Evolutionary conservation across 1,139 yeast genomes (phyloP), one percentile per base, ranked within the genome.

Genomic region (Wickerhamomyces sp.): DNA sequence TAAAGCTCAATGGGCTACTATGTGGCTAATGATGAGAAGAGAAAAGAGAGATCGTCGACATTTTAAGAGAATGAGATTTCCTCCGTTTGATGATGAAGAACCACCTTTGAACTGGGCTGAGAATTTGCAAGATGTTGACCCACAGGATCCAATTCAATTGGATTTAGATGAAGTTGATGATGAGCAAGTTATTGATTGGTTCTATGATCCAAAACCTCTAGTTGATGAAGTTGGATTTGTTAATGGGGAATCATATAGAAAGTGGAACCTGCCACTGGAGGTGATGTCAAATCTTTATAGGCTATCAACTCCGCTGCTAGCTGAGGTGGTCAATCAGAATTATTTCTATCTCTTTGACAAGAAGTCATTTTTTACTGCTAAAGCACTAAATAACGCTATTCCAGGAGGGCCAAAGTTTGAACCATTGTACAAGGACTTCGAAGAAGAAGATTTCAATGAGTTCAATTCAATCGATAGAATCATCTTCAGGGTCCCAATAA

Each of bases 331-430:
- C 3, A 65, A 68, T 10, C 71, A 76, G 23, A 83, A 84, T 58
- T 77, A 77, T 53, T 75, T 67, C 52, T 84, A 85, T 58, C 66
- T 89, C 36, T 93, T 90, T 62, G 90, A 90, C 56, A 80, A 77
- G 48, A 75, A 83, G 46, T 74, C 96, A 0, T 86, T 93, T 52
- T 79, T 84, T 61, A 90, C 97, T 0, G 95, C 98, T 1, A 93
- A 93, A 59, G 93, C 95, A 8, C 72, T 94, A 48, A 90, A 90
- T 59, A 75, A 83, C 44, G 84, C 95, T 1, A 72, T 93, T 36
- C 97, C 97, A 0, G 96, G 96, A 4, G 99, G 99, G 0, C 99
- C 99, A 6, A 88, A 84, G 60, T 93, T 91, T 64, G 98, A 91
- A 64, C 96, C 96, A 0, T 65, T 91, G n/a, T 81, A 72, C 65